phyloP scores from a whole-genome alignment of 2,329 filamentous ascomycete species.

The Venturia carpophila region DNA sequence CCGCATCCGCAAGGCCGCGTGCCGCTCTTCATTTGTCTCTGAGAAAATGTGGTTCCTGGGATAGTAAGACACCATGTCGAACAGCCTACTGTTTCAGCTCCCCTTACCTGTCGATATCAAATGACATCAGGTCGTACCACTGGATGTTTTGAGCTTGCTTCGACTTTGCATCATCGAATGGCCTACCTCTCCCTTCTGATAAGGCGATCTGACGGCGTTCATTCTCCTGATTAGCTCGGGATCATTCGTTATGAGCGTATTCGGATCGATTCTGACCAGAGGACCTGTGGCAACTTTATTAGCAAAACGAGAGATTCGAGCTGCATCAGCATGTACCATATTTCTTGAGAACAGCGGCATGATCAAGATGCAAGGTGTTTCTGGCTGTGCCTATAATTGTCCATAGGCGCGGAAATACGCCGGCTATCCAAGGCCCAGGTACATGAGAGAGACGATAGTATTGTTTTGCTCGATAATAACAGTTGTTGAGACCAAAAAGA shows the following conservation, averaged over 20 bases:
- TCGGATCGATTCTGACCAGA: slow-evolving; percentile 14
- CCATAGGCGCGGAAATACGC: background rate
- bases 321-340: slow-evolving; percentile 2
- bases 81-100: background rate
- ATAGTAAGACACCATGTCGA: background rate
- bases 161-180: background rate
- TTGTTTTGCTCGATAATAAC: background rate
- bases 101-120: background rate
- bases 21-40: slow-evolving; percentile 16
- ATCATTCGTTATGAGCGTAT: slow-evolving; percentile 18
- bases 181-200: slow-evolving; percentile 15
- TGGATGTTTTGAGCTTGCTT: background rate
- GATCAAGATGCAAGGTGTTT: slow-evolving; percentile 13
- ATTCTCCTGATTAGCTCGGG: slow-evolving; percentile 18
- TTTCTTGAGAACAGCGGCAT: slow-evolving; percentile 12
- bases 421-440: slow-evolving; percentile 11
- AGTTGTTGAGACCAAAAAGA: background rate
- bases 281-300: background rate
- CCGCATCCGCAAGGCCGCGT: slow-evolving; percentile 4
- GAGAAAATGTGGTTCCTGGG: slow-evolving; percentile 12
- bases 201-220: slow-evolving; percentile 16
- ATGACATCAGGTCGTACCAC: slow-evolving; percentile 15
- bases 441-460: slow-evolving; percentile 13
- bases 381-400: slow-evolving; percentile 8
- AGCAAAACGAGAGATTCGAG: background rate